phyloP scores from a whole-genome alignment of 345 rosid genomes.

The Aquilaria malaccensis region DNA sequence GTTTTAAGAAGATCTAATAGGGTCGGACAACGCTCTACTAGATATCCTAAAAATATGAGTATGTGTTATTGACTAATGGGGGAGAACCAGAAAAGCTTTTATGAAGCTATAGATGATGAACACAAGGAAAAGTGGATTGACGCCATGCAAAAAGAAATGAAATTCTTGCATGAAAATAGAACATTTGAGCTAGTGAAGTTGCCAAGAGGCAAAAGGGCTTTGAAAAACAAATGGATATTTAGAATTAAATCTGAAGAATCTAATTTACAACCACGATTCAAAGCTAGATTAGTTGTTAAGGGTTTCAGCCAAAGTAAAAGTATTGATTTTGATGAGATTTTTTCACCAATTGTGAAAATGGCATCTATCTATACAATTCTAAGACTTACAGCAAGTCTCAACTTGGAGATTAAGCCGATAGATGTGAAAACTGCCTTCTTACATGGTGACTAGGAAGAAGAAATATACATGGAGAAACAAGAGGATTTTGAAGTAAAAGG shows the following conservation, averaged over 20 bases:
- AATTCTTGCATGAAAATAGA: background rate
- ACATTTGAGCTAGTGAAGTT: background rate
- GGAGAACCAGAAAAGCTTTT: background rate
- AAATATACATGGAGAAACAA: background rate
- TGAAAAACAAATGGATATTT: background rate
- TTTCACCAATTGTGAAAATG: background rate
- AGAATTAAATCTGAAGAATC: background rate
- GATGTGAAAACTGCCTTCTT: background rate
- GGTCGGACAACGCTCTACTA: no score
- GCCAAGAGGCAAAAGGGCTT: no score
- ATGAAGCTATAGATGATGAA: constrained; percentile 1
- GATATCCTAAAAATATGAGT: no score
- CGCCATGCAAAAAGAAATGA: background rate
- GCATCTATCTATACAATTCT: background rate
- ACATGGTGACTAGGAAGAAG: constrained; percentile 1
- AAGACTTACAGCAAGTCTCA: background rate
- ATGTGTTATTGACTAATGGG: background rate
- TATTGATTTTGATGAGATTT: constrained; percentile 5
- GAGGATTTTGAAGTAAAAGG: background rate
- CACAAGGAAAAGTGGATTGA: background rate
- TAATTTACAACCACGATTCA: background rate
- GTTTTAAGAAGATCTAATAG: no score
- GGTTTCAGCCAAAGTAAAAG: background rate
- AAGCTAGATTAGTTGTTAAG: constrained; percentile 1
- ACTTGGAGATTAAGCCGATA: background rate